Evolutionary conservation across 345 rosid genomes (phyloP).

Genomic region (Populus davidiana): DNA sequence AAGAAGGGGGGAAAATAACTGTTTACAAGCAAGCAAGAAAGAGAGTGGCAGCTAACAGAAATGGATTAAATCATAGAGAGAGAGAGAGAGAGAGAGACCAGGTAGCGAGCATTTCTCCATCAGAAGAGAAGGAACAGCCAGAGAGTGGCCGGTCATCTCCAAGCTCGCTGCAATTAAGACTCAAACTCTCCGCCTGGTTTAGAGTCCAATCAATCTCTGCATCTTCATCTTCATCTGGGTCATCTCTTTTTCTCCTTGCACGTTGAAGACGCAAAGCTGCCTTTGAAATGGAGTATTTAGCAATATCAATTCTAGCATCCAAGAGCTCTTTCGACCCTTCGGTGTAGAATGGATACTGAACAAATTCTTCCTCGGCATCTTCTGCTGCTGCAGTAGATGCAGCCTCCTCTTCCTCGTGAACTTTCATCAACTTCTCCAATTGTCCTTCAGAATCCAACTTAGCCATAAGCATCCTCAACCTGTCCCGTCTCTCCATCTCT

Average conservation of each 20-base stretch:
- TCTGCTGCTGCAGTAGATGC: constrained; percentile 44
- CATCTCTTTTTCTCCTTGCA: constrained; percentile 65
- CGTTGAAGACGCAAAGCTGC: constrained; percentile 75
- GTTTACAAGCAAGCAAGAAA: constrained; percentile 5
- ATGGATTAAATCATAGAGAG: background rate
- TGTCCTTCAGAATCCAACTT: constrained; percentile 80
- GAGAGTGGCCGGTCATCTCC: constrained; percentile 91
- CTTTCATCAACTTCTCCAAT: constrained; percentile 73
- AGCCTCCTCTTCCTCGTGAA: constrained; percentile 84
- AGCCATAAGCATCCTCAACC: constrained; percentile 82
- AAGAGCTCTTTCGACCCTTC: constrained; percentile 73
- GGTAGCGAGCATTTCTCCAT: constrained; percentile 83
- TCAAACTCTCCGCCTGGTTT: constrained; percentile 56
- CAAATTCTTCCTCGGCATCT: constrained; percentile 60
- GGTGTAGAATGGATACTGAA: constrained; percentile 76
- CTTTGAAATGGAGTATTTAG: constrained; percentile 60
- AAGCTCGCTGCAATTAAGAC: constrained; percentile 78
- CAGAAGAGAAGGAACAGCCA: constrained; percentile 82
- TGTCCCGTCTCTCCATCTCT: constrained; percentile 96
- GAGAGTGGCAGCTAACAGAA: background rate
- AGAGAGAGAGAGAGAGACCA: constrained; percentile 44
- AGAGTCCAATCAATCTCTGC: constrained; percentile 80
- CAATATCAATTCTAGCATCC: constrained; percentile 71
- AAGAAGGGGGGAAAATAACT: background rate
- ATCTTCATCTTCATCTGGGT: constrained; percentile 90